phyloP scores from a whole-genome alignment of 1,284 basidiomycete genomes.

The Cutaneotrichosporon daszewskae region DNA sequence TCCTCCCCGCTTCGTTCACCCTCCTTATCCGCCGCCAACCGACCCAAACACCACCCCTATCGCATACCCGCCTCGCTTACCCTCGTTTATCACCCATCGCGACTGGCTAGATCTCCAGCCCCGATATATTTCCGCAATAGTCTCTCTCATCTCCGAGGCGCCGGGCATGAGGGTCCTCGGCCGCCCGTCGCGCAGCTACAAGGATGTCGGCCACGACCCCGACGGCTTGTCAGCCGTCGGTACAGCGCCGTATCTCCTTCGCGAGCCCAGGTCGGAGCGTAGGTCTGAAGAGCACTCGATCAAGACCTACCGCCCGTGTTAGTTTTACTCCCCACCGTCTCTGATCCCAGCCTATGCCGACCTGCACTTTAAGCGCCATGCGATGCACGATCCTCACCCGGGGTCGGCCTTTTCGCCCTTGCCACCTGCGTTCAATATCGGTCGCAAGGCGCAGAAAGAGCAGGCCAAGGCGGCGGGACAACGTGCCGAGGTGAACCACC shows the following conservation, averaged over 20 bases:
- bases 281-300: conserved; percentile 34
- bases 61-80: too few relatives aligned
- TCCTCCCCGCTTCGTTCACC: too few relatives aligned
- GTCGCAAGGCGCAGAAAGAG: conserved; percentile 30
- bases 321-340: conserved; percentile 9
- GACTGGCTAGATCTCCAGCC: too few relatives aligned
- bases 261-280: conserved; percentile 1
- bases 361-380: conserved; percentile 33
- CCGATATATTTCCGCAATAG: too few relatives aligned
- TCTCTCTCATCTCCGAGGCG: neutral
- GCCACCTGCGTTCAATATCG: conserved; percentile 32
- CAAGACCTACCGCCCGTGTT: conserved; percentile 44
- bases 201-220: conserved; percentile 33
- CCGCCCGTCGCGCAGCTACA: conserved; percentile 41
- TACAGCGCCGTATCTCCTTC: conserved; percentile 16
- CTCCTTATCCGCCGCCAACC: too few relatives aligned
- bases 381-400: conserved; percentile 35
- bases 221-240: conserved; percentile 30
- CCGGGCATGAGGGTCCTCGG: conserved; percentile 20
- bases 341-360: conserved; percentile 24
- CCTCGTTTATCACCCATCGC: too few relatives aligned
- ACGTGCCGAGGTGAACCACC: conserved; percentile 39
- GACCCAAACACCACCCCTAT: too few relatives aligned
- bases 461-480: conserved; percentile 29
- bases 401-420: conserved; percentile 34